These are phyloP conservation scores for Chrysosporium keratinophilum DNA, from an alignment of 2,329 filamentous ascomycete species.

Conservation along the genomic window DNA sequence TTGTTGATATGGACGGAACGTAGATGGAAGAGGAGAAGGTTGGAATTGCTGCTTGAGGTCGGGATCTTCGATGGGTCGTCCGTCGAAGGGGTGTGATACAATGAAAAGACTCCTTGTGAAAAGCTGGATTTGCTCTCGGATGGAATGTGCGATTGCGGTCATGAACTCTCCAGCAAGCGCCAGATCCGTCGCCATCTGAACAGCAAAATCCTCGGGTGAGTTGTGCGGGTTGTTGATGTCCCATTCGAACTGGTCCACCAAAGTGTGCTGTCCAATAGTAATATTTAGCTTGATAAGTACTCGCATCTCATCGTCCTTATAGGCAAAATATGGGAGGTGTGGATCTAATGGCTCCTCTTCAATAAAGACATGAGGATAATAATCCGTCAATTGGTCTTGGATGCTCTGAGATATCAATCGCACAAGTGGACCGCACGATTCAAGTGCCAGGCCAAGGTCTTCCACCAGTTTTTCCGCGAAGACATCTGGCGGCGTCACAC, in stretches of 20 bases:
- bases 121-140: slow-evolving; percentile 87
- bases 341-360: slow-evolving; percentile 86
- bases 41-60: slow-evolving; percentile 80
- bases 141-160: slow-evolving; percentile 94
- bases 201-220: slow-evolving; percentile 87
- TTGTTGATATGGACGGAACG: slow-evolving; percentile 83
- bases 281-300: slow-evolving; percentile 94
- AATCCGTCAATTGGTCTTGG: slow-evolving; percentile 82
- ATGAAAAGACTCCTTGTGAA: slow-evolving; percentile 92
- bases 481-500: slow-evolving; percentile 64
- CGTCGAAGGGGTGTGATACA: slow-evolving; percentile 88
- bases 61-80: slow-evolving; percentile 80
- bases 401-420: slow-evolving; percentile 61
- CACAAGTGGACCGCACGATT: slow-evolving; percentile 46
- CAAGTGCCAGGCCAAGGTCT: slow-evolving; percentile 66
- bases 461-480: slow-evolving; percentile 87
- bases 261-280: slow-evolving; percentile 85
- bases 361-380: slow-evolving; percentile 81
- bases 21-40: slow-evolving; percentile 66
- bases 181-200: slow-evolving; percentile 77
- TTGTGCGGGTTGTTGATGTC: slow-evolving; percentile 94
- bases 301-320: slow-evolving; percentile 99
- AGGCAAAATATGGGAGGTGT: slow-evolving; percentile 78
- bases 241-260: slow-evolving; percentile 98
- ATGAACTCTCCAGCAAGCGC: slow-evolving; percentile 91